A percentile compares a stretch with the other conserved stretches of the same genome.
These are phyloP conservation scores for Falciphora oryzae DNA, from an alignment of 2,329 filamentous ascomycete species.

Conservation along the genomic window DNA sequence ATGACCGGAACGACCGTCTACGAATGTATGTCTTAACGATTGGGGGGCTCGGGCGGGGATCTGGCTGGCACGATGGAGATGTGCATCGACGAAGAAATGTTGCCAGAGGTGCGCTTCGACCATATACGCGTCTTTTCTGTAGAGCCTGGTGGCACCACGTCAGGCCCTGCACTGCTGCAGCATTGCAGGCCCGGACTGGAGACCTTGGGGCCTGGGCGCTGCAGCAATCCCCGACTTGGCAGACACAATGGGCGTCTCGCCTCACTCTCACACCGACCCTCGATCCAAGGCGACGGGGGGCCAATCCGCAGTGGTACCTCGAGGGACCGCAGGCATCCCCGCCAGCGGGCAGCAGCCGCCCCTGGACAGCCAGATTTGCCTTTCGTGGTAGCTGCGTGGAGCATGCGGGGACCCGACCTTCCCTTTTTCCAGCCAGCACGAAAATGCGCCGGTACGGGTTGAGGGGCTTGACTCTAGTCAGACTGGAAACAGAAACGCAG, in stretches of 20 bases:
- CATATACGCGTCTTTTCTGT: neutral
- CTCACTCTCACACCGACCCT: neutral
- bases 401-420: neutral
- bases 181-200: neutral
- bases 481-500: neutral
- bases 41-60: neutral
- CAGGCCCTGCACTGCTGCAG: neutral
- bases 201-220: neutral
- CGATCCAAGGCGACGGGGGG: no score
- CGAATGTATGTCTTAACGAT: neutral
- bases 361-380: neutral
- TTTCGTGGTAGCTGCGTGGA: neutral
- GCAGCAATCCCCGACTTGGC: neutral
- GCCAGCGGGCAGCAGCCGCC: neutral
- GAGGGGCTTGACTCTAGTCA: neutral
- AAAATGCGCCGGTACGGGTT: neutral
- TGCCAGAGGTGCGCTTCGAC: neutral
- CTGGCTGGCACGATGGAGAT: neutral
- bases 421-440: neutral
- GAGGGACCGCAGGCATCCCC: neutral
- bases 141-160: neutral
- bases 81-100: neutral
- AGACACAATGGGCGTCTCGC: neutral
- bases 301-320: no score
- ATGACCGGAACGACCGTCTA: neutral